These are phyloP conservation scores for Apiospora koreana DNA, from an alignment of 2,329 filamentous ascomycete genomes.

Conservation along the genomic window DNA sequence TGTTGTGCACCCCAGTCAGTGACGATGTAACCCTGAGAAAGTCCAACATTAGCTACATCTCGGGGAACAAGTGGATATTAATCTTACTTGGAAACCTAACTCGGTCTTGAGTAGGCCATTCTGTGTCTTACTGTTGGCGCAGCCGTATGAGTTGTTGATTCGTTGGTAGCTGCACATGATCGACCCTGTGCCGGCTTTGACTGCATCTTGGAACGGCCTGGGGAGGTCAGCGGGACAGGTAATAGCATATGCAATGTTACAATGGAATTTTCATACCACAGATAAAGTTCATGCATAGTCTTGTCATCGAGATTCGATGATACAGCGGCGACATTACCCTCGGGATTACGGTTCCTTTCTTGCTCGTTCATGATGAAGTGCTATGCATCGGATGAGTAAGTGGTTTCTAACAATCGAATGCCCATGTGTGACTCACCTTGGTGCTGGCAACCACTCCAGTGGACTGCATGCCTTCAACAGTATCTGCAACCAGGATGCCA, in stretches of 20 bases:
- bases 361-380: constrained; percentile 75
- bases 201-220: constrained; percentile 69
- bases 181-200: constrained; percentile 58
- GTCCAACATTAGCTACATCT: neutral
- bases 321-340: constrained; percentile 51
- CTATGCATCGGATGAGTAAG: constrained; percentile 25
- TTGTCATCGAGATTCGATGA: constrained; percentile 62
- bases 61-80: neutral
- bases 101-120: constrained; percentile 68
- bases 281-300: constrained; percentile 63
- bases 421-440: constrained; percentile 38
- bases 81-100: constrained; percentile 52
- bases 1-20: constrained; percentile 69
- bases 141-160: constrained; percentile 71
- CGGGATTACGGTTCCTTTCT: constrained; percentile 69
- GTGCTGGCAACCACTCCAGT: constrained; percentile 69
- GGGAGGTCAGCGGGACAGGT: neutral
- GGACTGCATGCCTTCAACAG: constrained; percentile 69
- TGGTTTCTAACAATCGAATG: no score
- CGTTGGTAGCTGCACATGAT: constrained; percentile 70
- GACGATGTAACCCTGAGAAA: constrained; percentile 41
- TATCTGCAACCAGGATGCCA: constrained; percentile 45
- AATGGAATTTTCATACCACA: constrained; percentile 48
- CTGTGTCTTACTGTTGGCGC: constrained; percentile 66
- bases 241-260: neutral